A percentile compares a stretch with the other conserved stretches of the same genome.
Evolutionary conservation across 108 stramenopile species (phyloP).

Genomic region (Thalassiosira profunda): DNA sequence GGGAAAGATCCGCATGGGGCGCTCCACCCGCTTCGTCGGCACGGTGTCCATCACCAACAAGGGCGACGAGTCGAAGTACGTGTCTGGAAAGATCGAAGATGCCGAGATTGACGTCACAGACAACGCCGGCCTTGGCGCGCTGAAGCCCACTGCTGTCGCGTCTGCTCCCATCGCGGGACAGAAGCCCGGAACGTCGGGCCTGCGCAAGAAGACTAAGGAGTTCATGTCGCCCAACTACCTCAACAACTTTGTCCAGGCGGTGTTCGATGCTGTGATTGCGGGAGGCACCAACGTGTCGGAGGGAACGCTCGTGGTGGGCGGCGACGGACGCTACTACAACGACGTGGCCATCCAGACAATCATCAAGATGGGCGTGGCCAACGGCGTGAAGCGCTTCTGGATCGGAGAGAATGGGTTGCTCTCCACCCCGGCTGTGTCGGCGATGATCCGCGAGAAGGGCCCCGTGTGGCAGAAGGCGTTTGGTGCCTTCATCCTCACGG

Average conservation of each 20-base stretch:
- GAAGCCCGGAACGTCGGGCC: conserved; percentile 99
- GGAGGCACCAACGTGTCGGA: conserved; percentile 87
- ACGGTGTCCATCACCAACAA: conserved; percentile 88
- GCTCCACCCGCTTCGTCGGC: conserved; percentile 91
- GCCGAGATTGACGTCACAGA: conserved; percentile 90
- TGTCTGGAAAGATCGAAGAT: conserved; percentile 85
- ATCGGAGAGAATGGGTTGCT: conserved; percentile 97
- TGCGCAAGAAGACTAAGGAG: conserved; percentile 98
- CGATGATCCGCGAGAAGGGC: conserved; percentile 96
- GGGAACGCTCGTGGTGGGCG: conserved; percentile 96
- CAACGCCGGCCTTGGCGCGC: conserved; percentile 84
- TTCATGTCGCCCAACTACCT: conserved; percentile 97
- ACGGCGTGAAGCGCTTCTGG: conserved; percentile 97
- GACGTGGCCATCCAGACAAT: conserved; percentile 96
- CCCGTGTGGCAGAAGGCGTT: conserved; percentile 97
- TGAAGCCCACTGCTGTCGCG: conserved; percentile 77
- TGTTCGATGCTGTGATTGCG: conserved; percentile 92
- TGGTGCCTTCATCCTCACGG: conserved; percentile 99
- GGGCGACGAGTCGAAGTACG: conserved; percentile 91
- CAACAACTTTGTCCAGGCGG: conserved; percentile 99
- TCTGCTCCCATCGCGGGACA: conserved; percentile 97
- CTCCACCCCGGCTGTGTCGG: conserved; percentile 98
- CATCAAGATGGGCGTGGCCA: conserved; percentile 96
- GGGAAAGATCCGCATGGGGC: conserved; percentile 89
- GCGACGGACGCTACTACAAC: conserved; percentile 99